A percentile compares a stretch with the other conserved stretches of the same genome.
phyloP scores from a whole-genome alignment of 2,329 filamentous ascomycete genomes.

The Aspergillus flavus region DNA sequence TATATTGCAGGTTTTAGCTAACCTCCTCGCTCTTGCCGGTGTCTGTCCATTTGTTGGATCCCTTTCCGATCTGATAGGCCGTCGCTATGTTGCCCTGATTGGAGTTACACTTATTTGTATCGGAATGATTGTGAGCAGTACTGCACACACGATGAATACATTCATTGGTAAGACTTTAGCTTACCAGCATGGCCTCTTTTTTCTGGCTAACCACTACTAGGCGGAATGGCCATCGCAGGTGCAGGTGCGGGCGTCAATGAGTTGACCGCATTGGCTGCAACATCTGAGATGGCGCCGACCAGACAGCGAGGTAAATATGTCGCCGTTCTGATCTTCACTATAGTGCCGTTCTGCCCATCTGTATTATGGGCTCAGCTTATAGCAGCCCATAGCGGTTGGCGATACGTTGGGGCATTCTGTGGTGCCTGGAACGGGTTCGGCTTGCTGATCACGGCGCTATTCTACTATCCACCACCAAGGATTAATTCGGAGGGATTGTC shows the following conservation, averaged over 20 bases:
- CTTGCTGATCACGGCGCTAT: conserved; percentile 44
- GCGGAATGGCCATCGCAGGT: conserved; percentile 62
- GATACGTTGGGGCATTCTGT: conserved; percentile 47
- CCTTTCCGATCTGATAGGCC: conserved; percentile 65
- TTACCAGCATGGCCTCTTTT: background rate
- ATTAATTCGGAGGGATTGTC: conserved; percentile 43
- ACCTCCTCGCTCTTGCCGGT: conserved; percentile 58
- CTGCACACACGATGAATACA: conserved; percentile 60
- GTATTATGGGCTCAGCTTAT: conserved; percentile 64
- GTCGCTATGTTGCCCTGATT: conserved; percentile 60
- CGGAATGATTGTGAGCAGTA: conserved; percentile 62
- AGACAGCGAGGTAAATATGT: conserved; percentile 67
- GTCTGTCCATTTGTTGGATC: conserved; percentile 67
- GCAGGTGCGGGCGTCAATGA: conserved; percentile 69
- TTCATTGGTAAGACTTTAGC: conserved; percentile 57
- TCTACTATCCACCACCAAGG: conserved; percentile 51
- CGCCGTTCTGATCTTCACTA: conserved; percentile 61
- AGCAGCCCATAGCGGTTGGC: conserved; percentile 47
- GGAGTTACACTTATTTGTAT: conserved; percentile 59
- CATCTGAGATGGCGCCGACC: conserved; percentile 68
- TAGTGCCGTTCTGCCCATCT: conserved; percentile 64
- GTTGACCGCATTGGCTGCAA: conserved; percentile 68
- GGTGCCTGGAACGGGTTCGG: conserved; percentile 48
- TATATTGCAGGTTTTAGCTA: conserved; percentile 46
- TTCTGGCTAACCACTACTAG: conserved; percentile 32